Percentiles rank a stretch among this genome's conserved stretches.
phyloP scores from a whole-genome alignment of 208 protist genomes.

The Acanthamoeba culbertsoni region DNA sequence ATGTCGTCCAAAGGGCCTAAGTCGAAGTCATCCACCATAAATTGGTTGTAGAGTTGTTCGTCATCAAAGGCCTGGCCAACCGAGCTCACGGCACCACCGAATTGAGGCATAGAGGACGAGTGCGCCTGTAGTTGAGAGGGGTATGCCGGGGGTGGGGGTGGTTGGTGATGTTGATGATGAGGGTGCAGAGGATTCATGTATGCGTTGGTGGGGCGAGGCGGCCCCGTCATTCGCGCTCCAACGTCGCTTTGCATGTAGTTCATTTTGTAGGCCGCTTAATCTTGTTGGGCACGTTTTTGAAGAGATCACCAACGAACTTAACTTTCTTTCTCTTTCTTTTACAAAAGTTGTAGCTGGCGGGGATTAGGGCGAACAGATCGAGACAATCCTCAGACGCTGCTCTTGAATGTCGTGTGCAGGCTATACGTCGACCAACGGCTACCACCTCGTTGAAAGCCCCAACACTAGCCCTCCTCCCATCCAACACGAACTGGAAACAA shows the following conservation, averaged over 20 bases:
- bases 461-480: not conserved
- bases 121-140: too few species aligned
- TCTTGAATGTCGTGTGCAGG: too few species aligned
- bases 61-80: too few species aligned
- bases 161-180: too few species aligned
- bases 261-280: not conserved
- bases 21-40: too few species aligned
- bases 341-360: not conserved
- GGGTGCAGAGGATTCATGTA: not conserved
- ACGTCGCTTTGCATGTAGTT: slow-evolving; percentile 32
- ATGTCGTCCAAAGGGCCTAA: too few species aligned
- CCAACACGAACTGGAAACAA: not conserved
- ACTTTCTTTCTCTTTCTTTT: not conserved
- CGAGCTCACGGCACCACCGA: too few species aligned
- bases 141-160: too few species aligned
- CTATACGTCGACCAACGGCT: too few species aligned
- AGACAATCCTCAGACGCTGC: not conserved
- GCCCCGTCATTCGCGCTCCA: not conserved
- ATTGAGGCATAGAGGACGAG: too few species aligned
- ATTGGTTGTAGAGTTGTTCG: too few species aligned
- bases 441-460: not conserved
- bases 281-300: not conserved
- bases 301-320: not conserved
- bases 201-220: not conserved
- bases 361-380: not conserved